phyloP scores from a whole-genome alignment of 2,329 filamentous ascomycete species.

The Pseudogymnoascus sp. region DNA sequence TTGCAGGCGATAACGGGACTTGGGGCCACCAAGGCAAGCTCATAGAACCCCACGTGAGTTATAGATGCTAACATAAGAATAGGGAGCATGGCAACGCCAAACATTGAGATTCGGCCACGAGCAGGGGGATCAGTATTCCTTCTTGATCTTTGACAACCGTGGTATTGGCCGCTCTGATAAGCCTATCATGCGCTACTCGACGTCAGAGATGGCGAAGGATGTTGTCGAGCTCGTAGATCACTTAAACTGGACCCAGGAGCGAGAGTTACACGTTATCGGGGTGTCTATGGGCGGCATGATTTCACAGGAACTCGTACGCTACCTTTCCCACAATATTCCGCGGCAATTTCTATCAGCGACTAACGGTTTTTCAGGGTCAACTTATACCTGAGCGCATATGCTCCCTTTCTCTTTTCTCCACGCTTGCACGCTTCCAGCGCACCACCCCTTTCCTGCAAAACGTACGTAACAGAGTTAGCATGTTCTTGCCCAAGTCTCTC shows the following conservation, averaged over 20 bases:
- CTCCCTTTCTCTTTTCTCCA: conserved; percentile 53
- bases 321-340: conserved; percentile 12
- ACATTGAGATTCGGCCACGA: conserved; percentile 74
- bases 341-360: background rate
- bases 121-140: conserved; percentile 57
- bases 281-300: conserved; percentile 91
- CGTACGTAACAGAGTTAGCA: conserved; percentile 44
- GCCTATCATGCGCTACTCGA: conserved; percentile 69
- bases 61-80: conserved; percentile 23
- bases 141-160: conserved; percentile 74
- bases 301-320: conserved; percentile 63
- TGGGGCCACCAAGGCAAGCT: conserved; percentile 47
- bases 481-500: conserved; percentile 62
- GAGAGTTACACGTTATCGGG: conserved; percentile 61
- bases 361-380: conserved; percentile 30
- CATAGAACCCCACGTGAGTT: conserved; percentile 6
- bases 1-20: conserved; percentile 72
- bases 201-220: conserved; percentile 77
- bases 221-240: conserved; percentile 60
- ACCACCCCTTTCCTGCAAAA: conserved; percentile 57
- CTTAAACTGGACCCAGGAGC: conserved; percentile 56
- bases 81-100: conserved; percentile 71
- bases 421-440: conserved; percentile 52
- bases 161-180: conserved; percentile 76
- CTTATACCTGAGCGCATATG: conserved; percentile 44